Evolutionary conservation across 805 yeast genomes (phyloP).

Genomic region (Candida orba): DNA sequence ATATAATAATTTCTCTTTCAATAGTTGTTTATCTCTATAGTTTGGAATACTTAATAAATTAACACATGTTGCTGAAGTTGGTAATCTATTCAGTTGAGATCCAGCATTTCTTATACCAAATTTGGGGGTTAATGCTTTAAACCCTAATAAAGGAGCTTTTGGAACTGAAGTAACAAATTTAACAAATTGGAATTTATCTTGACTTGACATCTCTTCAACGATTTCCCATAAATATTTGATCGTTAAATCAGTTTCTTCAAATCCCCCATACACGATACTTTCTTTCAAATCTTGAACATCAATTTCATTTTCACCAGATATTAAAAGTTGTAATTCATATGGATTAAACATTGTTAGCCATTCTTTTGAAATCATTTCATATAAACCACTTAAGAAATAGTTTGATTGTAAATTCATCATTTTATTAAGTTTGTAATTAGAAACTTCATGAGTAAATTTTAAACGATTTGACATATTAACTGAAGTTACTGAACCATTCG

Average conservation of each 20-base stretch:
- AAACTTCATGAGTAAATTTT: constrained; percentile 67
- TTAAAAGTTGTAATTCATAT: constrained; percentile 72
- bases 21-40: constrained; percentile 50
- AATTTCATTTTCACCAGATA: constrained; percentile 64
- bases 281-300: constrained; percentile 60
- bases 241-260: constrained; percentile 45
- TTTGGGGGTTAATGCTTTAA: constrained; percentile 60
- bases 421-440: constrained; percentile 71
- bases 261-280: constrained; percentile 66
- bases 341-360: constrained; percentile 88
- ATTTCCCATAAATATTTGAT: constrained; percentile 68
- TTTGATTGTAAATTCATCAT: constrained; percentile 51
- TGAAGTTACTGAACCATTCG: constrained; percentile 47
- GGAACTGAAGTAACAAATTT: constrained; percentile 92
- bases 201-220: constrained; percentile 54
- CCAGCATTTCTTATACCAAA: constrained; percentile 78
- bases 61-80: constrained; percentile 92
- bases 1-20: constrained; percentile 62
- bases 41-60: constrained; percentile 83
- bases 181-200: constrained; percentile 59
- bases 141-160: constrained; percentile 86
- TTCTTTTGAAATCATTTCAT: constrained; percentile 54
- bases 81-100: constrained; percentile 40
- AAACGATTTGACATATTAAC: constrained; percentile 58
- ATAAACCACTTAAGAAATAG: constrained; percentile 64